Evolutionary conservation across 345 rosid genomes (phyloP), one percentile per base, ranked within the genome.

Genomic region (Rhodomyrtus tomentosa): DNA sequence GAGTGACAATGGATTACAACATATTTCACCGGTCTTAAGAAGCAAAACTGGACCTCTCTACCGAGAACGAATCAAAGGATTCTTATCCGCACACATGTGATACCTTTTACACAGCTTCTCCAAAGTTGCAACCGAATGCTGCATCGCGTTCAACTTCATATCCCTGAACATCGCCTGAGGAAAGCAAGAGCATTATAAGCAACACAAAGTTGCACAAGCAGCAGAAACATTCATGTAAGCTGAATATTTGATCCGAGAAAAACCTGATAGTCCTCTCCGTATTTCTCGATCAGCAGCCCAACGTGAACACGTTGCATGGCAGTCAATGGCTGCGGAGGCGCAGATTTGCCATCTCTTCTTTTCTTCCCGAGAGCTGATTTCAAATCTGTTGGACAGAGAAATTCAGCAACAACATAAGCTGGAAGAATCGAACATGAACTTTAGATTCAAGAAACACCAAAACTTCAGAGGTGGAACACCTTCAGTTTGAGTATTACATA

Each of bases 281-380:
- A 82, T 91, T 93, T 92, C 90, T 95, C 96, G 8, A 94, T 55
- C 87, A 97, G 84, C 36, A 88, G 93, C 29, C 94, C 72, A 1
- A 93, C 55, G 88, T 91, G 93, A 59, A 85, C 85, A 5, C 98
- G 96, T 84, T 95, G 99, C 89, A 92, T 92, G 11, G 91, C 88
- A 13, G 98, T 97, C 89, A 97, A 90, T 1, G 98, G 98, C 85
- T 94, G 95, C 85, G 88, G 88, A 84, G 93, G 92, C 4, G 95
- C 94, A 74, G 89, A 86, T 86, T 95, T 92, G n/a, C 99, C 98
- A 86, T 94, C 98, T 85, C 88, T 96, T 81, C 98, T 88, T 86
- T 93, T 93, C 92, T 95, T 96, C 82, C 99, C 98, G 45, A 96
- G 89, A 10, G 97, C 98, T 15, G 94, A 88, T 92, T 95, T 95